Percentiles rank a stretch among this genome's conserved stretches.
phyloP scores from a whole-genome alignment of 805 yeast species.

The Pichia kluyveri region DNA sequence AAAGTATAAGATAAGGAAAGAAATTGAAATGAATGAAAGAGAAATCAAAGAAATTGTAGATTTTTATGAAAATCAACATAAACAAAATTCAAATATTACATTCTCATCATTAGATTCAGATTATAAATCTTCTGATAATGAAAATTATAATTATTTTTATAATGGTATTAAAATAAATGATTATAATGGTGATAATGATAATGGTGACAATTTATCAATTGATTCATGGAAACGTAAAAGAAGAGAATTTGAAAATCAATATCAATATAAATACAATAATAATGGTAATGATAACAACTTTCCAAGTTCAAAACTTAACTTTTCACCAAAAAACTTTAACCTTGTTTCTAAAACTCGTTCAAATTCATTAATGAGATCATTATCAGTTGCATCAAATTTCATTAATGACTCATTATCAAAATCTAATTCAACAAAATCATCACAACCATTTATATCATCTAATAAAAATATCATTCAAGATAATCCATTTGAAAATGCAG shows the following conservation, averaged over 20 bases:
- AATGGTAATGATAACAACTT: neutral
- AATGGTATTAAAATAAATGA: constrained; percentile 21
- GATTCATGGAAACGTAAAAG: constrained; percentile 46
- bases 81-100: constrained; percentile 16
- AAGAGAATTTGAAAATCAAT: constrained; percentile 31
- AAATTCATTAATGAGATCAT: constrained; percentile 16
- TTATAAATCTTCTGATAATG: constrained; percentile 1
- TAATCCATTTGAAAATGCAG: constrained; percentile 1
- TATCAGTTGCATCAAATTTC: constrained; percentile 22
- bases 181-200: constrained; percentile 31
- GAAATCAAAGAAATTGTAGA: constrained; percentile 25
- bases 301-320: neutral
- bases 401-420: constrained; percentile 20
- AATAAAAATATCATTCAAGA: neutral
- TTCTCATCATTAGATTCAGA: constrained; percentile 8
- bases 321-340: neutral
- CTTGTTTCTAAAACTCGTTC: neutral
- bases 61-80: constrained; percentile 20
- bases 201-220: constrained; percentile 38
- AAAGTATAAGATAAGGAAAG: constrained; percentile 19
- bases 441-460: constrained; percentile 20
- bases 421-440: constrained; percentile 23
- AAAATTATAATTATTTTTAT: neutral
- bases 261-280: neutral
- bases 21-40: constrained; percentile 21